These are phyloP conservation scores for Yamadazyma ubonensis DNA, from an alignment of 805 yeast species.

Conservation along the genomic window DNA sequence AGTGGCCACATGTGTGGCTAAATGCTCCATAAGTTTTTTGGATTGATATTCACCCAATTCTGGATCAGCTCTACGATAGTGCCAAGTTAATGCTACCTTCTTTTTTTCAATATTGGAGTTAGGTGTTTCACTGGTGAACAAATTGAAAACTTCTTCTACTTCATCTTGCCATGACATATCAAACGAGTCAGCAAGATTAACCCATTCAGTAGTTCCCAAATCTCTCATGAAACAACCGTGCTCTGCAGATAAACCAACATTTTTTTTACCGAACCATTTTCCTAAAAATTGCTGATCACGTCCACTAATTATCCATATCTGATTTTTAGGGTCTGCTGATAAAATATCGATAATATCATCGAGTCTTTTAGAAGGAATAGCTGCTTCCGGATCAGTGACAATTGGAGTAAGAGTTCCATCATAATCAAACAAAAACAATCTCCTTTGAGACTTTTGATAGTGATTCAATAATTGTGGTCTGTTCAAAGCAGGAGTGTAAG, in stretches of 20 bases:
- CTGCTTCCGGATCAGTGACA: slow-evolving; percentile 97
- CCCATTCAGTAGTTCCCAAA: slow-evolving; percentile 68
- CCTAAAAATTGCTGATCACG: slow-evolving; percentile 89
- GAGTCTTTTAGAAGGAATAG: slow-evolving; percentile 82
- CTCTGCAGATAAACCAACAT: slow-evolving; percentile 88
- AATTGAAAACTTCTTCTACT: slow-evolving; percentile 69
- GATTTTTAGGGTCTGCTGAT: slow-evolving; percentile 73
- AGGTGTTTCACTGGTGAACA: slow-evolving; percentile 85
- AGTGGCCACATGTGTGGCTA: slow-evolving; percentile 56
- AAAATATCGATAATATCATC: slow-evolving; percentile 57
- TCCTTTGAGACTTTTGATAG: slow-evolving; percentile 59
- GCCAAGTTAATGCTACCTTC: slow-evolving; percentile 97
- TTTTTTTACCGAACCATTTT: slow-evolving; percentile 75
- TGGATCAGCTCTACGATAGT: slow-evolving; percentile 92
- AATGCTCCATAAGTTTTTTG: slow-evolving; percentile 54
- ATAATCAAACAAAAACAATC: slow-evolving; percentile 89
- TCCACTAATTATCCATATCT: slow-evolving; percentile 94
- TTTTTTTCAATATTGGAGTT: slow-evolving; percentile 85
- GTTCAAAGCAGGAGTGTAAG: slow-evolving; percentile 71
- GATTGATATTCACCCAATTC: slow-evolving; percentile 90
- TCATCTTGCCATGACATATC: slow-evolving; percentile 96
- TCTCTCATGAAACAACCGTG: slow-evolving; percentile 94
- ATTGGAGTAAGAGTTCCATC: slow-evolving; percentile 98
- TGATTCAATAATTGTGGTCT: slow-evolving; percentile 59
- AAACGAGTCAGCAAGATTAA: slow-evolving; percentile 72